phyloP scores from a whole-genome alignment of 2,329 filamentous ascomycete genomes.

The Pseudogymnoascus sp. region DNA sequence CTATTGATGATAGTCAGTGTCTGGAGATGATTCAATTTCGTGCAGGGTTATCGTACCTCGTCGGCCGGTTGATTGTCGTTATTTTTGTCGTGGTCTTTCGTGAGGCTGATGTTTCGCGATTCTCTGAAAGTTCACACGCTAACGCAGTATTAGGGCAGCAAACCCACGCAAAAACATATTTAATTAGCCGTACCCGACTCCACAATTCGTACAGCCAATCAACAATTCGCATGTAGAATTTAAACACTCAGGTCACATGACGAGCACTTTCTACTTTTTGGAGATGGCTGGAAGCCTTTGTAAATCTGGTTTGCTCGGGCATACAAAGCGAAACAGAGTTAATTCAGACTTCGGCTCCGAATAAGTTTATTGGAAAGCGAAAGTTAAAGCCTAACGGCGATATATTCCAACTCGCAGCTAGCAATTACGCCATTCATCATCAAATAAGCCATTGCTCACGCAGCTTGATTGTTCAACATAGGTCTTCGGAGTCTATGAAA shows the following conservation, averaged over 20 bases:
- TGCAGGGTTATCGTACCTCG: conserved; percentile 17
- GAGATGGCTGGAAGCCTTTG: neutral
- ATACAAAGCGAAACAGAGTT: neutral
- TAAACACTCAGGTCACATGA: neutral
- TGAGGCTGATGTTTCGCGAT: conserved; percentile 11
- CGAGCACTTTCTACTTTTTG: neutral
- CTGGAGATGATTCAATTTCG: neutral
- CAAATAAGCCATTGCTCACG: neutral
- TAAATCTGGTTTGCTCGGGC: neutral
- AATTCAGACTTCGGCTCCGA: neutral
- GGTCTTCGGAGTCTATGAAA: neutral
- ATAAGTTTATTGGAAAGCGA: neutral
- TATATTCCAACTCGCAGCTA: neutral
- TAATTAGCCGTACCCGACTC: neutral
- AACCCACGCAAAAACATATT: conserved; percentile 10
- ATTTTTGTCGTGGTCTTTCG: conserved; percentile 14
- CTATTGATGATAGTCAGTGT: conserved; percentile 14
- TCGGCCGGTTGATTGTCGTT: conserved; percentile 20
- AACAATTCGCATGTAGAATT: neutral
- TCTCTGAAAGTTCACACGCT: conserved; percentile 11
- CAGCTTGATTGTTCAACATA: neutral
- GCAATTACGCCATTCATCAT: neutral
- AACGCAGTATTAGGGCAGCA: conserved; percentile 10
- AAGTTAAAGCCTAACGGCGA: neutral
- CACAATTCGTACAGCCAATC: neutral